Percentiles rank a stretch among this genome's conserved stretches.
Evolutionary conservation across 2,329 filamentous ascomycete species (phyloP).

Genomic region (Pyricularia pennisetigena): DNA sequence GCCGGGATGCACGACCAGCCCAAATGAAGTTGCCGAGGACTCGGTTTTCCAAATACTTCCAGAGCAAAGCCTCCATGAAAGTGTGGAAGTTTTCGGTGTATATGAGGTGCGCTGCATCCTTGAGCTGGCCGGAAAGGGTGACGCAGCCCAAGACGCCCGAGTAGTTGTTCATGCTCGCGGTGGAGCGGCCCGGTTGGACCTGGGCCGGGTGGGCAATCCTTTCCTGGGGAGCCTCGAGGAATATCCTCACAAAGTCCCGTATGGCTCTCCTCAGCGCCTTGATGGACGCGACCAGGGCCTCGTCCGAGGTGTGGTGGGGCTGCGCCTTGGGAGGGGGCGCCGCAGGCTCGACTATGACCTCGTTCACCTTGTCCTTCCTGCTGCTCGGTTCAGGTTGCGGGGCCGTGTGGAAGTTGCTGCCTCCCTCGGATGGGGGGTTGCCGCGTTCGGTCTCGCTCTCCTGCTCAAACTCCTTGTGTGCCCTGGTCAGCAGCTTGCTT

Average conservation of each 20-base stretch:
- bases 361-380: not conserved
- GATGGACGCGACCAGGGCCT: not conserved
- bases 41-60: not conserved
- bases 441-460: not conserved
- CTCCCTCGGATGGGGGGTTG: not conserved
- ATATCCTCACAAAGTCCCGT: not conserved
- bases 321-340: not conserved
- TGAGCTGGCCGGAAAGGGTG: not conserved
- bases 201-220: not conserved
- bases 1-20: no score
- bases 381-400: not conserved
- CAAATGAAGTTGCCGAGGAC: not conserved
- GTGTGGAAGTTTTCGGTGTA: not conserved
- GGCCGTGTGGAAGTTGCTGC: not conserved
- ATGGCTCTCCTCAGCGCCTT: not conserved
- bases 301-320: not conserved
- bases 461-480: not conserved
- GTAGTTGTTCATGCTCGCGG: not conserved
- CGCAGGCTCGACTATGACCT: not conserved
- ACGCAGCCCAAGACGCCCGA: not conserved
- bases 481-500: not conserved
- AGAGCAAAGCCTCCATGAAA: not conserved
- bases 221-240: not conserved
- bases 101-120: not conserved
- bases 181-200: not conserved